Conservation (phyloP, 2,329 filamentous ascomycete genomes). For the Catunica adiposa region DNA sequence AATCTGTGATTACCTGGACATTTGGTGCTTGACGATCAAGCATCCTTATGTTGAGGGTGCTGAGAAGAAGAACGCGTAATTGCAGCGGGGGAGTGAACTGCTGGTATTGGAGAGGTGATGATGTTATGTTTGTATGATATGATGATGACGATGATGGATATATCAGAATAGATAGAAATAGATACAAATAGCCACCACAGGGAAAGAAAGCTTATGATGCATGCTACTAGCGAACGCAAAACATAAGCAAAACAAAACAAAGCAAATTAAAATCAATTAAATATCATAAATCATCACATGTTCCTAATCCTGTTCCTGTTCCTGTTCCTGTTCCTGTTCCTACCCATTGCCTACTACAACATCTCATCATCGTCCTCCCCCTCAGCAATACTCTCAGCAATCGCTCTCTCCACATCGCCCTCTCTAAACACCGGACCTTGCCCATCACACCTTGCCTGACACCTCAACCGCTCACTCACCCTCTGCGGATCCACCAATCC, state of each 20-base stretch:
- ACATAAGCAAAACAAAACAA: no score
- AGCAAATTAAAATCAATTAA: no score
- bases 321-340: neutral
- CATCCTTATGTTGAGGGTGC: slow-evolving; percentile 42
- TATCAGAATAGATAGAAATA: neutral
- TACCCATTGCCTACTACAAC: slow-evolving; percentile 21
- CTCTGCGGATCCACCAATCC: slow-evolving; percentile 67
- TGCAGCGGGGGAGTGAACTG: neutral
- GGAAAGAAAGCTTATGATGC: neutral
- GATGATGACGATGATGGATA: neutral
- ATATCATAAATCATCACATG: neutral
- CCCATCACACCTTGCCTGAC: slow-evolving; percentile 64
- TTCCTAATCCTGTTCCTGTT: no score
- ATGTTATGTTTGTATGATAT: neutral
- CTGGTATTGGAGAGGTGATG: no score
- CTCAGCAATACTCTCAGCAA: slow-evolving; percentile 65
- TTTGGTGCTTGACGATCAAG: slow-evolving; percentile 97
- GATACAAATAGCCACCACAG: neutral
- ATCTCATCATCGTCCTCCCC: slow-evolving; percentile 66
- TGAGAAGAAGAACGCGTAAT: slow-evolving; percentile 23
- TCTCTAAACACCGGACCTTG: slow-evolving; percentile 81
- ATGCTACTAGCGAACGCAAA: no score
- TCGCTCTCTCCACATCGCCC: slow-evolving; percentile 51
- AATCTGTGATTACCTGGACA: slow-evolving; percentile 95
- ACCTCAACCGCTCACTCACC: slow-evolving; percentile 65